Conservation (phyloP, 371 early-diverging fungal species). For the Conidiobolus coronatus region DNA sequence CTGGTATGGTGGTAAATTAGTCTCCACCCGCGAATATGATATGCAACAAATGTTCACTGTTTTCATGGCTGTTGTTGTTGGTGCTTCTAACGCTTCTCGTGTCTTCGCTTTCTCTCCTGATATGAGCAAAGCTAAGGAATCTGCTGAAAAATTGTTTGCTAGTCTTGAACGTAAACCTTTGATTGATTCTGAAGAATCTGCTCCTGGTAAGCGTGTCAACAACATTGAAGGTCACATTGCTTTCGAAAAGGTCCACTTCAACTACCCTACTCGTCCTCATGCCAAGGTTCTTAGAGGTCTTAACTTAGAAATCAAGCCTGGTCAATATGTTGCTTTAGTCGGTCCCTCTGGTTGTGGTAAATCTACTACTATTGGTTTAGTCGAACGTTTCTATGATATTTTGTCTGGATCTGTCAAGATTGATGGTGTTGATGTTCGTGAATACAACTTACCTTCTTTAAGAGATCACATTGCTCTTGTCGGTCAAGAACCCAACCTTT, state of each 20-base stretch:
- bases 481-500: slow-evolving; percentile 65
- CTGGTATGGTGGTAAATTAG: slow-evolving; percentile 15
- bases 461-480: slow-evolving; percentile 53
- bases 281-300: slow-evolving; percentile 49
- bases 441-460: slow-evolving; percentile 24
- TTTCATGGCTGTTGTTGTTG: slow-evolving; percentile 5
- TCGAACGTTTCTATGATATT: slow-evolving; percentile 73
- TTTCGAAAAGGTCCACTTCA: slow-evolving; percentile 37
- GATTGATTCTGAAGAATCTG: slow-evolving; percentile 4
- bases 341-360: slow-evolving; percentile 82
- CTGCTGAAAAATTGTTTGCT: slow-evolving; percentile 2
- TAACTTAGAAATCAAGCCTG: slow-evolving; percentile 37
- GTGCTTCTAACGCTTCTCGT: slow-evolving; percentile 5
- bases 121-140: slow-evolving; percentile 4
- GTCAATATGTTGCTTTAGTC: slow-evolving; percentile 62
- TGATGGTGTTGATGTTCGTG: slow-evolving; percentile 38
- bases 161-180: slow-evolving; percentile 5
- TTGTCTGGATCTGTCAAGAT: slow-evolving; percentile 26
- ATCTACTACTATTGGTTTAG: slow-evolving; percentile 52
- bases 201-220: slow-evolving; percentile 12
- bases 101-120: slow-evolving; percentile 3
- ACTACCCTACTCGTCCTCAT: slow-evolving; percentile 62
- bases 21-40: slow-evolving; percentile 1
- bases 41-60: slow-evolving; percentile 2
- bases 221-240: slow-evolving; percentile 20